Evolutionary conservation across 2,329 filamentous ascomycete species (phyloP).

Genomic region (Hymenoscyphus albidus): DNA sequence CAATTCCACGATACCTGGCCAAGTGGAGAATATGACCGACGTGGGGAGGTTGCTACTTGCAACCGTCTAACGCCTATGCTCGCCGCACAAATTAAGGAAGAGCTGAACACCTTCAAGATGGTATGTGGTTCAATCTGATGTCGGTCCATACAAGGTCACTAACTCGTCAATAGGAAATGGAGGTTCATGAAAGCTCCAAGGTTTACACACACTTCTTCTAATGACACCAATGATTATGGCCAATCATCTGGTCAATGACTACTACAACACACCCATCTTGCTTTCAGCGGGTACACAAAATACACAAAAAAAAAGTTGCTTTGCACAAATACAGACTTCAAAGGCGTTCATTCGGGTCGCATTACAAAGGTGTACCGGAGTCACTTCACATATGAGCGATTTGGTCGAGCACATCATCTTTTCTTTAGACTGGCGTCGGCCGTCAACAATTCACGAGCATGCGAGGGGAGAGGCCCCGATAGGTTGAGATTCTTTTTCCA

Average conservation of each 20-base stretch:
- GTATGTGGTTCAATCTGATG: slow-evolving; percentile 47
- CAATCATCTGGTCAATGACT: slow-evolving; percentile 25
- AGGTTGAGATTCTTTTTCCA: slow-evolving; percentile 13
- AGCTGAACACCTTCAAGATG: slow-evolving; percentile 99
- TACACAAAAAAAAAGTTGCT: slow-evolving; percentile 23
- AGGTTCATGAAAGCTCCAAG: slow-evolving; percentile 97
- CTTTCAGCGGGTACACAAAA: background rate
- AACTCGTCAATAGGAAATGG: slow-evolving; percentile 79
- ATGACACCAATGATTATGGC: slow-evolving; percentile 43
- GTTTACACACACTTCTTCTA: slow-evolving; percentile 99
- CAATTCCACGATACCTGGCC: slow-evolving; percentile 97
- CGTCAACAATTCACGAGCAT: slow-evolving; percentile 29
- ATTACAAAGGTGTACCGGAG: slow-evolving; percentile 35
- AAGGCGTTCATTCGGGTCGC: slow-evolving; percentile 33
- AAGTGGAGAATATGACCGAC: slow-evolving; percentile 89
- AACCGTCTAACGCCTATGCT: slow-evolving; percentile 95
- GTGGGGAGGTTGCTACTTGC: slow-evolving; percentile 95
- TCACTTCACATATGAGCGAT: slow-evolving; percentile 36
- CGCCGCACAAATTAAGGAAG: slow-evolving; percentile 98
- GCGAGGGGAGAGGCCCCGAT: slow-evolving; percentile 16
- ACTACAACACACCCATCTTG: slow-evolving; percentile 20
- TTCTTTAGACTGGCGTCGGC: slow-evolving; percentile 34
- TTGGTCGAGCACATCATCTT: slow-evolving; percentile 32
- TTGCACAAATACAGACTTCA: slow-evolving; percentile 29
- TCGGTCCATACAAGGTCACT: slow-evolving; percentile 33